A percentile compares a stretch with the other conserved stretches of the same genome.
phyloP scores from a whole-genome alignment of 768 basidiomycete species.

The Paxillus involutus region DNA sequence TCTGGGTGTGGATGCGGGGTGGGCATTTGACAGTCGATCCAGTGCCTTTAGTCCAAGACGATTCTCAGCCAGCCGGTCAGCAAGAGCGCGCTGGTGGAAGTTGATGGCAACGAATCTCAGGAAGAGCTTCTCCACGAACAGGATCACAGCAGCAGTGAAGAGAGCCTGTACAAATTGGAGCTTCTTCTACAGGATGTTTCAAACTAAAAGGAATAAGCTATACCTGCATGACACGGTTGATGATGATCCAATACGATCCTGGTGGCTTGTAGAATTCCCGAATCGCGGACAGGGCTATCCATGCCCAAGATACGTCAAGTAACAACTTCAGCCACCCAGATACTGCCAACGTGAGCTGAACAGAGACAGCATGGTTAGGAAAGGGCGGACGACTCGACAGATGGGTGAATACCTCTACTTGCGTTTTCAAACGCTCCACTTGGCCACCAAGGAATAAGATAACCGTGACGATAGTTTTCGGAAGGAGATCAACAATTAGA shows the following conservation, averaged over 20 bases:
- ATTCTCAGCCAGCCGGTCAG: constrained; percentile 73
- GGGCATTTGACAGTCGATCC: constrained; percentile 69
- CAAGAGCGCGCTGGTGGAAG: constrained; percentile 75
- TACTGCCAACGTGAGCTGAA: constrained; percentile 65
- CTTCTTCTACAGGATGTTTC: constrained; percentile 1
- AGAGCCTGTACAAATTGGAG: constrained; percentile 35
- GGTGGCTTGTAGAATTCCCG: constrained; percentile 57
- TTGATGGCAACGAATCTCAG: constrained; percentile 78
- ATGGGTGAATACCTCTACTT: constrained; percentile 55
- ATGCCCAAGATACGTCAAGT: constrained; percentile 67
- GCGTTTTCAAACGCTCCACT: constrained; percentile 64
- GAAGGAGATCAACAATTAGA: constrained; percentile 63
- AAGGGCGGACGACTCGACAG: neutral
- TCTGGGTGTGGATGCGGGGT: constrained; percentile 38
- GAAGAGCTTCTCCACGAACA: constrained; percentile 58
- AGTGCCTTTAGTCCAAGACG: constrained; percentile 66
- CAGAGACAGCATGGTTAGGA: neutral
- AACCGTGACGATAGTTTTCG: constrained; percentile 52
- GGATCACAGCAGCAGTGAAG: constrained; percentile 42
- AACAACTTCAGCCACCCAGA: constrained; percentile 70
- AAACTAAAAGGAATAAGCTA: constrained; percentile 8
- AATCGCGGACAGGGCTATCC: constrained; percentile 71
- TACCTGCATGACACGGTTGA: constrained; percentile 75
- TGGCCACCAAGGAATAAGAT: constrained; percentile 57
- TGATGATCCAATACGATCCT: constrained; percentile 62